Evolutionary conservation across 352 stramenopile species (phyloP).

Genomic region (Phytophthora brassicae): DNA sequence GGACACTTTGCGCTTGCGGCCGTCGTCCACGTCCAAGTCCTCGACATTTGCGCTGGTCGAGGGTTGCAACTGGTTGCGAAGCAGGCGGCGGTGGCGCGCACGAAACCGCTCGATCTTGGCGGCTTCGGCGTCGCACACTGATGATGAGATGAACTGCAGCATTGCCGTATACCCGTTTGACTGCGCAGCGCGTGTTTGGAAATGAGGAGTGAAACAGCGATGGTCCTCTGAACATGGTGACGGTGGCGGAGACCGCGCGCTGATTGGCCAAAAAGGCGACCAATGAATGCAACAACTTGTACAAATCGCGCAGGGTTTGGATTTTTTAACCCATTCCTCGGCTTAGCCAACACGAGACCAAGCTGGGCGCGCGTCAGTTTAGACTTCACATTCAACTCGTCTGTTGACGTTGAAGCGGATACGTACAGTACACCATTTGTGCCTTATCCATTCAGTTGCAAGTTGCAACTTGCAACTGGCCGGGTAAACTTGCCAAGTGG

Average conservation of each 20-base stretch:
- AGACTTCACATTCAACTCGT: no score
- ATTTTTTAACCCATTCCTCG: background rate
- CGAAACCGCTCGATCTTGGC: conserved; percentile 49
- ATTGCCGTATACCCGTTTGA: no score
- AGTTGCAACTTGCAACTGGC: no score
- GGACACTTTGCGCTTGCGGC: conserved; percentile 45
- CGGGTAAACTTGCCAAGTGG: no score
- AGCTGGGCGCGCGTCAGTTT: no score
- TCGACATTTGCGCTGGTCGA: conserved; percentile 16
- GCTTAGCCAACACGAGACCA: no score
- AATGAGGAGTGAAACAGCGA: conserved; percentile 10
- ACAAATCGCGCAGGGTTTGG: background rate
- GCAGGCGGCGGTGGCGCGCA: conserved; percentile 38
- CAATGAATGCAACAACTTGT: no score
- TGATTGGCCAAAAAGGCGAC: background rate
- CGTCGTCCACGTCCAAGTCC: conserved; percentile 34
- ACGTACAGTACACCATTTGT: no score
- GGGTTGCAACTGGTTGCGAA: conserved; percentile 22
- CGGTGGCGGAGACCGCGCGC: background rate
- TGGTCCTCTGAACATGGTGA: conserved; percentile 3
- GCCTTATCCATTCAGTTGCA: no score
- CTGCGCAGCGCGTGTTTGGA: background rate
- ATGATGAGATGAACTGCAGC: conserved; percentile 22
- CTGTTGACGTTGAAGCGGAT: no score
- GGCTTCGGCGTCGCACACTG: no score